Evolutionary conservation across 2,329 filamentous ascomycete species (phyloP), one percentile per base, ranked within the genome.

Genomic region (Alternaria viburni): DNA sequence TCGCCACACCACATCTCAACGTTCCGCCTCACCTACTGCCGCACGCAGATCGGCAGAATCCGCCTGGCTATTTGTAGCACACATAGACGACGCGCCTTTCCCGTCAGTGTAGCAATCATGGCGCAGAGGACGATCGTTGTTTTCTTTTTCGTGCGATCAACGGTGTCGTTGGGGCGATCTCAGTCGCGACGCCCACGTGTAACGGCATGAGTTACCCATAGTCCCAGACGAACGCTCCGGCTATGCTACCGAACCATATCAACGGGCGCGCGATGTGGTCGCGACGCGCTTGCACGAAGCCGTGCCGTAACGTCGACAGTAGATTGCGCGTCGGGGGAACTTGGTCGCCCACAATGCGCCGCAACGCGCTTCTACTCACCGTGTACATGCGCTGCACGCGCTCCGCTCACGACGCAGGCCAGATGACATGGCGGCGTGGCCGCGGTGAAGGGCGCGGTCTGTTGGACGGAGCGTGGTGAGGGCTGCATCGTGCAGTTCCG

Each of bases 191-290:
- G 62, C 25, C 64, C 59, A 69, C 63, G 69, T 74, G 72, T 60
- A 68, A 74, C 69, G 64, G 62, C 59, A 57, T 69, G 54, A 30
- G 51, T 56, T 65, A 61, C 54, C 36, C 36, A 41, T 2, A 41
- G 36, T 41, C 36, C 36, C 45, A 69, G 65, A 65, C 60, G 59
- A 67, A 61, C 57, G 59, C 54, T 62, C 58, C 69, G 72, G 74
- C 63, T 69, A 61, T 63, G 61, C 64, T 72, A 62, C 67, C 71
- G 69, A 75, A 72, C 73, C 72, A 70, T 59, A 25, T 62, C 63
- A 65, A 60, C 68, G 69, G 71, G 62, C 61, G 63, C 58, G 28
- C n/a, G 57, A 58, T 41, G 43, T 46, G 60, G 9, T 54, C 54
- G 59, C 51, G 60, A 56, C 62, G 49, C 54, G 61, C 63, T 63